These are phyloP conservation scores for Mediolabrus comicus DNA, from an alignment of 108 stramenopile species.

Conservation along the genomic window DNA sequence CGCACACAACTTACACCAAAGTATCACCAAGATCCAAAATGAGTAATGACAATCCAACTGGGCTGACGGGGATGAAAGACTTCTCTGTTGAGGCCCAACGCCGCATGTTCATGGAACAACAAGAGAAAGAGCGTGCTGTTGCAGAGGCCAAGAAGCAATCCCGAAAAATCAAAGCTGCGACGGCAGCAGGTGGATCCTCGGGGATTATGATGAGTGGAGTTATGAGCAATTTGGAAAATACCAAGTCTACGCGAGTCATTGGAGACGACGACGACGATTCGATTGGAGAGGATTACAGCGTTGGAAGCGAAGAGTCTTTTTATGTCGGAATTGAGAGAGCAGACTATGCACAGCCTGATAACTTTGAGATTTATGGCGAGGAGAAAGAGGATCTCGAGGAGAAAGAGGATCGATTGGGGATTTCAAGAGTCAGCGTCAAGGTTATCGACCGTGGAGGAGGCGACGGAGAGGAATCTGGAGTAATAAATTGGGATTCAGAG, in stretches of 20 bases:
- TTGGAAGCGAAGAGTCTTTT: constrained; percentile 39
- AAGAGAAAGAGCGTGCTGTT: constrained; percentile 26
- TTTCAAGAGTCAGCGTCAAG: constrained; percentile 16
- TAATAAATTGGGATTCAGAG: constrained; percentile 15
- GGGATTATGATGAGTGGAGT: constrained; percentile 20
- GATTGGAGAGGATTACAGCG: constrained; percentile 9
- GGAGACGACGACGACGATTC: constrained; percentile 37
- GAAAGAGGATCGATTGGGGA: constrained; percentile 42
- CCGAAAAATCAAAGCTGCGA: constrained; percentile 12
- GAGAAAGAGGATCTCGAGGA: constrained; percentile 2
- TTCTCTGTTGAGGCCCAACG: constrained; percentile 46
- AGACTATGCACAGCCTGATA: constrained; percentile 40
- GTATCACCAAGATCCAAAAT: too few species aligned
- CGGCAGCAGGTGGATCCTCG: background rate
- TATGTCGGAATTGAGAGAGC: constrained; percentile 46
- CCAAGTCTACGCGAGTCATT: background rate
- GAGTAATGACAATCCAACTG: constrained; percentile 4
- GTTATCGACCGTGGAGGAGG: background rate
- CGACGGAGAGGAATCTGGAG: background rate
- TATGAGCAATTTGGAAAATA: constrained; percentile 15
- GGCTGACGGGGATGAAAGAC: constrained; percentile 22
- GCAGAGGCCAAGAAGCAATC: constrained; percentile 12
- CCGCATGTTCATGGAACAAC: constrained; percentile 39
- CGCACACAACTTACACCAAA: too few species aligned
- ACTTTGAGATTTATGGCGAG: constrained; percentile 34